phyloP scores from a whole-genome alignment of 129 eudicot species.

The Solidago caesia region DNA sequence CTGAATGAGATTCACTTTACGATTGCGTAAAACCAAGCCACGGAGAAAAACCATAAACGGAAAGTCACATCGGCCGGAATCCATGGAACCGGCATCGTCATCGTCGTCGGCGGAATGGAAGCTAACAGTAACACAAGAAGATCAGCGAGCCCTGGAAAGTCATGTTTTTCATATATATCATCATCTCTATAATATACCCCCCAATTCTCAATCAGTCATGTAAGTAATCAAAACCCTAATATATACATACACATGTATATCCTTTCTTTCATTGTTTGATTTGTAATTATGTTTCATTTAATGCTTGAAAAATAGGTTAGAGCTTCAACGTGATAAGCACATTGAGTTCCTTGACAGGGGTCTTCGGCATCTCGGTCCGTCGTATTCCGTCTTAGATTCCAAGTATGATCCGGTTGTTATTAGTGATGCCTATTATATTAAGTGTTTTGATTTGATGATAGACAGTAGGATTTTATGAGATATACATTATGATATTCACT shows the following conservation, averaged over 20 bases:
- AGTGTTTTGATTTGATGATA: background rate
- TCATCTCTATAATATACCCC: conserved; percentile 43
- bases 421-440: background rate
- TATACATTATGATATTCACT: conserved; percentile 1
- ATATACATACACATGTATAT: background rate
- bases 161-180: conserved; percentile 54
- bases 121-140: conserved; percentile 55
- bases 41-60: conserved; percentile 7
- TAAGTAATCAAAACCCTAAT: conserved; percentile 30
- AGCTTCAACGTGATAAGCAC: conserved; percentile 67
- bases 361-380: conserved; percentile 60
- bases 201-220: conserved; percentile 60
- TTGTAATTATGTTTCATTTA: conserved; percentile 6
- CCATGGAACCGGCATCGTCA: conserved; percentile 16
- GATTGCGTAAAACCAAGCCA: background rate
- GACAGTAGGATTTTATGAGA: background rate
- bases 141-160: conserved; percentile 55
- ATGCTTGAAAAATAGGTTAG: conserved; percentile 38
- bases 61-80: conserved; percentile 3
- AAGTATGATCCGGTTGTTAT: conserved; percentile 38
- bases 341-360: conserved; percentile 66
- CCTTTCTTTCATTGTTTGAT: conserved; percentile 10
- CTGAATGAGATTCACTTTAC: no score
- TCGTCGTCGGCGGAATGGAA: conserved; percentile 24
- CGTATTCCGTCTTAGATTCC: conserved; percentile 69